Evolutionary conservation across 345 rosid genomes (phyloP).

Genomic region (Syzygium aqueum): DNA sequence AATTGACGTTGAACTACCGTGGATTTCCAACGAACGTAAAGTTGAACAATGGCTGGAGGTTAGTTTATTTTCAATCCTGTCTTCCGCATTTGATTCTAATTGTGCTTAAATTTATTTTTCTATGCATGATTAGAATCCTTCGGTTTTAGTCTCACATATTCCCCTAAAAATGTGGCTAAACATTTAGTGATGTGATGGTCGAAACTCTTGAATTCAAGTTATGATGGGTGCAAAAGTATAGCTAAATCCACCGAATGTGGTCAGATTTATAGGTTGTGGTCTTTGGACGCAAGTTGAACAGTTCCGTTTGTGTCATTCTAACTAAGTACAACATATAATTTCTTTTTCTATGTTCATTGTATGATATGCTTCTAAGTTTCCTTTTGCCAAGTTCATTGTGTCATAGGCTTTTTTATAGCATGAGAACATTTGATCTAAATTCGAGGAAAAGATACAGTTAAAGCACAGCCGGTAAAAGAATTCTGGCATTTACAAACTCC

Average conservation of each 20-base stretch:
- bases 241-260: neutral
- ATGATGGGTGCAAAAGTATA: neutral
- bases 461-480: neutral
- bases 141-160: too few species aligned
- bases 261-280: neutral
- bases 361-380: neutral
- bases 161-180: neutral
- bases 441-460: neutral
- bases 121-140: too few species aligned
- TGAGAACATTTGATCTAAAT: neutral
- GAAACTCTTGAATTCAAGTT: neutral
- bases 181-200: neutral
- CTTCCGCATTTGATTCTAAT: too few species aligned
- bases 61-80: too few species aligned
- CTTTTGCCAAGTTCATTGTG: neutral
- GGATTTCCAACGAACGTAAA: too few species aligned
- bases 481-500: neutral
- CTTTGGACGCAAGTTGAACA: neutral
- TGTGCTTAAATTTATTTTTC: too few species aligned
- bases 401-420: neutral
- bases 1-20: too few species aligned
- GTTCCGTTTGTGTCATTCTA: neutral
- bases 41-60: too few species aligned
- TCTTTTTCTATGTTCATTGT: neutral
- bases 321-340: neutral